phyloP scores from a whole-genome alignment of 768 basidiomycete genomes.

The Podaxis mareebaensis region DNA sequence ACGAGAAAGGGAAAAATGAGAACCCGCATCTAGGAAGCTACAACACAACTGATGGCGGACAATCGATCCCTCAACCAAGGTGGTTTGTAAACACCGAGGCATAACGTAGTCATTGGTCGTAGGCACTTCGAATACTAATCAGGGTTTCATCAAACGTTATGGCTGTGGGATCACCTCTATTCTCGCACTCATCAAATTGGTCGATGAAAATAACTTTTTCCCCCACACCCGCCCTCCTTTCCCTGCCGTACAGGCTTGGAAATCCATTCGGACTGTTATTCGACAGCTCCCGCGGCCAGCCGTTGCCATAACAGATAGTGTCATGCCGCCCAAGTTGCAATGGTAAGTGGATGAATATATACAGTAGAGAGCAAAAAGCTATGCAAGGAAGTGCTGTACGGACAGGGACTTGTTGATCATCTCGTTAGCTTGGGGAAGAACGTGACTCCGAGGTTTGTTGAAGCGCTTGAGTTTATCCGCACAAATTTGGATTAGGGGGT shows the following conservation, averaged over 20 bases:
- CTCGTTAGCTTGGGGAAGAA: background rate
- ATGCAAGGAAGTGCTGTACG: background rate
- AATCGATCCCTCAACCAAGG: background rate
- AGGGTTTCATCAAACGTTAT: background rate
- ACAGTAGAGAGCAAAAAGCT: background rate
- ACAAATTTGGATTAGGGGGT: background rate
- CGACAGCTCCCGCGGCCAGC: too few species aligned
- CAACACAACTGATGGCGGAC: background rate
- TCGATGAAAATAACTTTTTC: too few species aligned
- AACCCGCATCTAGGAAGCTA: background rate
- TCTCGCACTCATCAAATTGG: background rate
- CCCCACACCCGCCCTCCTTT: too few species aligned
- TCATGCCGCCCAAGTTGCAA: too few species aligned
- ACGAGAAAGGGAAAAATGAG: background rate
- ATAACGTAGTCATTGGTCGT: too few species aligned
- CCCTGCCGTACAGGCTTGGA: too few species aligned
- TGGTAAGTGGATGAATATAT: too few species aligned
- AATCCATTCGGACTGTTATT: too few species aligned
- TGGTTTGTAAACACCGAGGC: background rate
- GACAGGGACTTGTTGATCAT: background rate
- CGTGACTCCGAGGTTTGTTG: background rate
- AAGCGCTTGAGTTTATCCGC: background rate
- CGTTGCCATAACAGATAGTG: too few species aligned
- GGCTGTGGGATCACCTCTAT: background rate
- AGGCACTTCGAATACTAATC: too few species aligned